These are phyloP conservation scores for Phascolomyces articulosus DNA, from an alignment of 371 early-diverging fungal species.

Conservation along the genomic window DNA sequence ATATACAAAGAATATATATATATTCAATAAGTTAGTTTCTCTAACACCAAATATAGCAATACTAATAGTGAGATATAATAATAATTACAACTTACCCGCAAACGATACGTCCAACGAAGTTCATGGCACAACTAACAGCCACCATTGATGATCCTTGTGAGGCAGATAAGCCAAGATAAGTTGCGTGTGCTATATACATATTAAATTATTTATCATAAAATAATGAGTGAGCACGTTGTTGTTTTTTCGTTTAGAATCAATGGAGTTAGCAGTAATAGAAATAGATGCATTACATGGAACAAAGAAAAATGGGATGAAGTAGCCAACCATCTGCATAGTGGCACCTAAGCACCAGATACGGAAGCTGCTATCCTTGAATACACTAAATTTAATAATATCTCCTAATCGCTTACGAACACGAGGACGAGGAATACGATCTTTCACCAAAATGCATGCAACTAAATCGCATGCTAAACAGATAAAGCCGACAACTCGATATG, in stretches of 20 bases:
- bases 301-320: slow-evolving; percentile 43
- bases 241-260: too few species aligned
- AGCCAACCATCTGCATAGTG: slow-evolving; percentile 36
- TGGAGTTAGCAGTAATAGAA: background rate
- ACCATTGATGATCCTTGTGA: slow-evolving; percentile 37
- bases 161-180: slow-evolving; percentile 26
- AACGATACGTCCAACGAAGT: slow-evolving; percentile 60
- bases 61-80: too few species aligned
- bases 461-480: slow-evolving; percentile 17
- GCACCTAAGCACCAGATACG: slow-evolving; percentile 35
- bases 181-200: slow-evolving; percentile 28
- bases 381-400: slow-evolving; percentile 19
- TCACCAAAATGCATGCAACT: slow-evolving; percentile 16
- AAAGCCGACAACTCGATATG: slow-evolving; percentile 29
- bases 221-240: too few species aligned
- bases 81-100: slow-evolving; percentile 29
- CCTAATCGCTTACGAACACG: background rate
- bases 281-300: slow-evolving; percentile 30
- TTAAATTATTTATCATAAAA: too few species aligned
- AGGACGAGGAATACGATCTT: slow-evolving; percentile 9
- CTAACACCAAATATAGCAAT: too few species aligned
- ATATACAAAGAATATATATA: background rate
- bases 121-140: slow-evolving; percentile 52
- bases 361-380: slow-evolving; percentile 14
- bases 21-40: too few species aligned